Conservation (phyloP, 1,139 yeast species). For the Geotrichum reessii region DNA sequence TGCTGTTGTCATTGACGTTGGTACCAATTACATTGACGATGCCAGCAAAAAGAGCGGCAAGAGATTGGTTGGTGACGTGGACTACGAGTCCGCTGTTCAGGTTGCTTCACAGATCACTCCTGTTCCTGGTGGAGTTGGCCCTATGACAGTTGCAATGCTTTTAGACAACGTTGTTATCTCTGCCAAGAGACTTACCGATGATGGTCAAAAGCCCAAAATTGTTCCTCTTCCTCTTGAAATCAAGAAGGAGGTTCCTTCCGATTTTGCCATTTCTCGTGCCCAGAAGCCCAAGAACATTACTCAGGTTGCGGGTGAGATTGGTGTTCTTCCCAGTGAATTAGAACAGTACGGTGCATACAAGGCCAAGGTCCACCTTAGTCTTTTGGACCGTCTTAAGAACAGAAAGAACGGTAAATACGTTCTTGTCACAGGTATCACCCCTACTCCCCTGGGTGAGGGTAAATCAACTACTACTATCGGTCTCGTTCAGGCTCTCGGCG, state of each 20-base stretch:
- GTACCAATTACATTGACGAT: constrained; percentile 85
- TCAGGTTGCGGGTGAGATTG: constrained; percentile 78
- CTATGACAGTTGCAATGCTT: constrained; percentile 97
- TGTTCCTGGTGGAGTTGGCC: constrained; percentile 99
- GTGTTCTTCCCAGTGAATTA: constrained; percentile 72
- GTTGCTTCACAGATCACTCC: constrained; percentile 82
- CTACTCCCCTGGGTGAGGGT: constrained; percentile 98
- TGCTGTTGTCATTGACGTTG: constrained; percentile 90
- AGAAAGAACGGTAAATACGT: constrained; percentile 82
- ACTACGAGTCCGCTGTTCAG: constrained; percentile 58
- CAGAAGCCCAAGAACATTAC: constrained; percentile 83
- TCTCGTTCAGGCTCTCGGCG: constrained; percentile 91
- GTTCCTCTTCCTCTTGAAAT: constrained; percentile 61
- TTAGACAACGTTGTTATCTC: constrained; percentile 81
- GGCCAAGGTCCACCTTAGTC: constrained; percentile 78
- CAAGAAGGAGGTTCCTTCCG: constrained; percentile 83
- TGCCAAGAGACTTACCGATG: constrained; percentile 49
- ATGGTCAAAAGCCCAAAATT: constrained; percentile 33
- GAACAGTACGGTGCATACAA: constrained; percentile 90
- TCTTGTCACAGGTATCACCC: constrained; percentile 94
- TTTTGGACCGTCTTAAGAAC: constrained; percentile 63
- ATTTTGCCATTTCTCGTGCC: constrained; percentile 83
- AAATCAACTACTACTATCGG: constrained; percentile 97
- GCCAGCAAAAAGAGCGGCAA: constrained; percentile 72
- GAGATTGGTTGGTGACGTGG: constrained; percentile 91